phyloP scores from a whole-genome alignment of 2,329 filamentous ascomycete species.

The Botrytis fragariae region DNA sequence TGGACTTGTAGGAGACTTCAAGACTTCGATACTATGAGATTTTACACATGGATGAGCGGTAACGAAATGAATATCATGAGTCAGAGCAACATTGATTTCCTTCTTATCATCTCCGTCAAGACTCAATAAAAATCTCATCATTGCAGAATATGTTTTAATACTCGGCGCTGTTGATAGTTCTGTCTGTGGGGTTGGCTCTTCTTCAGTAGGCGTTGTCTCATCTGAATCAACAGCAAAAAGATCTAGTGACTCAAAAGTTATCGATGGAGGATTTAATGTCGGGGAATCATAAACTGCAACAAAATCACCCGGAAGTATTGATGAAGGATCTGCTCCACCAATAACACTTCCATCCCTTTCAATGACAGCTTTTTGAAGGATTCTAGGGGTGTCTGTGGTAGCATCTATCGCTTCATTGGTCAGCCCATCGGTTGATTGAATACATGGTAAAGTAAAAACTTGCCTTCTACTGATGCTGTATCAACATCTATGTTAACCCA shows the following conservation, averaged over 20 bases:
- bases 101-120: conserved; percentile 27
- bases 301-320: conserved; percentile 60
- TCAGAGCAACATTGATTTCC: conserved; percentile 42
- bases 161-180: conserved; percentile 21
- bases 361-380: conserved; percentile 59
- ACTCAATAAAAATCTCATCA: conserved; percentile 34
- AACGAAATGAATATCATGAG: conserved; percentile 62
- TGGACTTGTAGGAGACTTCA: conserved; percentile 59
- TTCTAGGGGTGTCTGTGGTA: conserved; percentile 53
- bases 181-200: conserved; percentile 28
- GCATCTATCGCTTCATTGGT: conserved; percentile 47
- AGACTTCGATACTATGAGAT: conserved; percentile 54
- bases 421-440: neutral
- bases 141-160: conserved; percentile 37
- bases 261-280: conserved; percentile 46
- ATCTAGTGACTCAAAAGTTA: conserved; percentile 52
- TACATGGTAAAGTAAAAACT: neutral
- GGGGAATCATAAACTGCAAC: conserved; percentile 57
- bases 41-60: conserved; percentile 64
- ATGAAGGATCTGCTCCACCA: conserved; percentile 54
- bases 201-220: conserved; percentile 38
- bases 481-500: conserved; percentile 60
- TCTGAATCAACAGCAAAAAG: conserved; percentile 48
- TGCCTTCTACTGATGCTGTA: conserved; percentile 42
- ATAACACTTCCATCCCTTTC: conserved; percentile 61